Evolutionary conservation across 2,329 filamentous ascomycete species (phyloP).

Genomic region (Xylaria sp.): DNA sequence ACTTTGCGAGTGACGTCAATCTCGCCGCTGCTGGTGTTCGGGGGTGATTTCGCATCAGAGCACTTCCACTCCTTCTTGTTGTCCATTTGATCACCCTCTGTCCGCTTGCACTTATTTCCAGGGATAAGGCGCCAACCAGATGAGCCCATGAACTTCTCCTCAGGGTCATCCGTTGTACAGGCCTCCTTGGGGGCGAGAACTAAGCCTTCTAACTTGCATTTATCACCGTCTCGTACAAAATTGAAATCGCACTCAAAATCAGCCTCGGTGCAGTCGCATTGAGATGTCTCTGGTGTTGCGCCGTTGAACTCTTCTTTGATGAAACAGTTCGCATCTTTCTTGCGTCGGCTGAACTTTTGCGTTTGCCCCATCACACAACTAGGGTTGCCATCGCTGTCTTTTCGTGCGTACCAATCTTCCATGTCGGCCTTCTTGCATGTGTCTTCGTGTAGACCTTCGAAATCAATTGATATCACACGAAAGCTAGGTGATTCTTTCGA

Average conservation of each 20-base stretch:
- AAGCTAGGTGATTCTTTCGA: slow-evolving; percentile 62
- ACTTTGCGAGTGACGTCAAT: slow-evolving; percentile 68
- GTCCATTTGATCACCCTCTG: slow-evolving; percentile 72
- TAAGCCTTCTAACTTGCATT: slow-evolving; percentile 73
- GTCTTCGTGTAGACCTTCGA: slow-evolving; percentile 80
- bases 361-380: slow-evolving; percentile 97
- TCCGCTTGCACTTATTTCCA: slow-evolving; percentile 76
- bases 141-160: slow-evolving; percentile 81
- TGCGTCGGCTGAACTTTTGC: slow-evolving; percentile 85
- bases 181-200: slow-evolving; percentile 74
- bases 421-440: slow-evolving; percentile 83
- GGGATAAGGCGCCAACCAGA: slow-evolving; percentile 95
- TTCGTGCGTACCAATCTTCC: slow-evolving; percentile 87
- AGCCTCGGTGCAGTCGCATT: slow-evolving; percentile 81
- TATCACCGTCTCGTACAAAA: slow-evolving; percentile 75
- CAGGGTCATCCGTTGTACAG: slow-evolving; percentile 72
- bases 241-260: slow-evolving; percentile 99
- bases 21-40: slow-evolving; percentile 69
- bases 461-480: slow-evolving; percentile 82
- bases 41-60: slow-evolving; percentile 64
- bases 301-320: slow-evolving; percentile 87
- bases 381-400: slow-evolving; percentile 81
- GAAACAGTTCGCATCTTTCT: slow-evolving; percentile 89
- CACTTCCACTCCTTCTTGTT: slow-evolving; percentile 80
- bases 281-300: slow-evolving; percentile 72